Evolutionary conservation across 1,284 basidiomycete genomes (phyloP), one percentile per base, ranked within the genome.

Genomic region (Irpex lacteus): DNA sequence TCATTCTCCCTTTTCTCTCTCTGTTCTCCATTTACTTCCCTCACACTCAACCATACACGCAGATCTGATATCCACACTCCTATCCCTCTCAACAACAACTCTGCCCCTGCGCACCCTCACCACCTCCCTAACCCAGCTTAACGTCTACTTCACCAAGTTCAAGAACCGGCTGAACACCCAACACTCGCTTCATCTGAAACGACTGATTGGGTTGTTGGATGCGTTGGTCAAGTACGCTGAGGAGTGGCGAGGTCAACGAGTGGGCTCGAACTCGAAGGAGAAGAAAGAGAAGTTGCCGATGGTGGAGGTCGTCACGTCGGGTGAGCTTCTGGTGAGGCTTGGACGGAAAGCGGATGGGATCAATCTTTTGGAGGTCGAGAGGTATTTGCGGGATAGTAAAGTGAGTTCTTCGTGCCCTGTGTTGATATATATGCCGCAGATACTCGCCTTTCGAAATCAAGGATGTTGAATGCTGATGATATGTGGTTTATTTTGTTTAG

Each of bases 341-440:
- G 94, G 91, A 0, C 81, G 81, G 65, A 90, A 84, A 71, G 85
- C 84, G n/a, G 83, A 80, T 70, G 85, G 83, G 44, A 88, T 90
- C 64, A 98, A 98, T 72, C 76, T 96, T 55, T 77, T 95, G 59
- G 93, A 95, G 72, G 83, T 98, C 36, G 91, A 94, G 69, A 77
- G 78, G 11, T 99, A 98, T 78, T 78, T 98, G 59, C 90, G 87
- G 73, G 86, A 84, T 63, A 96, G 93, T 72, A 97, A 96, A 81
- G 91, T 96, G 55, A 78, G 84, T 4, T 74, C 67, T 54, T 0
- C 4, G 38, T 38, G n/a, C 55, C 15, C n/a, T 32, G 2, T 32
- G 4, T n/a, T n/a, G n/a, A n/a, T n/a, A n/a, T 32, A 32, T 32
- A 32, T 32, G 32, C 32, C 4, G 32, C 32, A 32, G 0, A 32